A percentile compares a stretch with the other conserved stretches of the same genome.
phyloP scores from a whole-genome alignment of 129 eudicot genomes.

The Ambrosia trifida region DNA sequence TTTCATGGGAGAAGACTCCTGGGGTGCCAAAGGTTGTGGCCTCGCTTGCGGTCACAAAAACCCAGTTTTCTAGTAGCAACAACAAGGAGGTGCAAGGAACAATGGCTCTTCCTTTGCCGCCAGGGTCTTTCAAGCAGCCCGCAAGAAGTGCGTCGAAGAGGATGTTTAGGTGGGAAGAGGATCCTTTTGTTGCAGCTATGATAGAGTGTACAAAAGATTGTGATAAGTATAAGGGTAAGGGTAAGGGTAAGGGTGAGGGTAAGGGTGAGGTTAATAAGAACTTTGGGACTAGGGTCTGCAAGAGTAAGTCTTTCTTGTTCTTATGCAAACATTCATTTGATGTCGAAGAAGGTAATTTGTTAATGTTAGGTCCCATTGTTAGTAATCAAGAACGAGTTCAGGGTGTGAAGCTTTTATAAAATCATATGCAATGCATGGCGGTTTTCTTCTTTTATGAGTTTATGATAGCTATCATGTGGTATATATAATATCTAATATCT shows the following conservation, averaged over 20 bases:
- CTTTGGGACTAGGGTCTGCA: slow-evolving; percentile 9
- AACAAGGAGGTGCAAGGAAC: background rate
- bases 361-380: slow-evolving; percentile 13
- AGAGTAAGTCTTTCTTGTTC: slow-evolving; percentile 21
- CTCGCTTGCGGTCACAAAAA: slow-evolving; percentile 10
- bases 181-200: slow-evolving; percentile 35
- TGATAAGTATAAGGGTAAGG: background rate
- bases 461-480: background rate
- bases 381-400: slow-evolving; percentile 4
- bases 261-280: slow-evolving; percentile 18
- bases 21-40: slow-evolving; percentile 37
- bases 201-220: slow-evolving; percentile 26
- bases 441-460: background rate
- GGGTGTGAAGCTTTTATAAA: background rate
- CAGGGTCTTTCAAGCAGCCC: slow-evolving; percentile 17
- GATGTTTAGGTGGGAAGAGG: slow-evolving; percentile 17
- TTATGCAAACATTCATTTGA: slow-evolving; percentile 36
- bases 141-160: slow-evolving; percentile 17
- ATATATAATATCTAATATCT: background rate
- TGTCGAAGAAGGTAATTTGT: slow-evolving; percentile 22
- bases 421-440: background rate
- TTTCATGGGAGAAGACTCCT: slow-evolving; percentile 37
- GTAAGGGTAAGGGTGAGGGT: slow-evolving; percentile 20
- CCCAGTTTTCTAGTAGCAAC: no score
- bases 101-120: slow-evolving; percentile 36